Evolutionary conservation across 768 basidiomycete species (phyloP).

Genomic region (Coprinopsis cinerea): DNA sequence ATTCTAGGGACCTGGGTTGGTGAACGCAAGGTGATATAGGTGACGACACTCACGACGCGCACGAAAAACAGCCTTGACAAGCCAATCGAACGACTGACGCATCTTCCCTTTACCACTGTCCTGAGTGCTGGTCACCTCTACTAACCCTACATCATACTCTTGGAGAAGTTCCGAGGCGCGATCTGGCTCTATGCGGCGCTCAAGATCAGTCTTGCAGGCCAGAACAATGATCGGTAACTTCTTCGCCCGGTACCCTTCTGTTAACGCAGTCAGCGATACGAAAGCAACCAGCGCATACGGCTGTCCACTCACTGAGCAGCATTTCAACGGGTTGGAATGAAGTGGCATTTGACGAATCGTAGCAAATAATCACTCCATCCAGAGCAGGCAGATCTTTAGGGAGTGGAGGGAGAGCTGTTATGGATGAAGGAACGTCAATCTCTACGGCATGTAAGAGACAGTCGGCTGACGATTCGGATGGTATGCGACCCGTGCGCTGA

Average conservation of each 20-base stretch:
- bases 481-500: constrained; percentile 20
- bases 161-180: constrained; percentile 44
- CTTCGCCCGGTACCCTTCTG: constrained; percentile 54
- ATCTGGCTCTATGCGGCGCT: constrained; percentile 50
- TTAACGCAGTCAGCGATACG: constrained; percentile 8
- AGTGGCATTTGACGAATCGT: constrained; percentile 58
- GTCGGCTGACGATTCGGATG: constrained; percentile 23
- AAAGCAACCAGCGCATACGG: background rate
- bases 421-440: constrained; percentile 38
- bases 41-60: constrained; percentile 33
- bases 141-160: constrained; percentile 68
- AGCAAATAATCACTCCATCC: constrained; percentile 83
- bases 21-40: constrained; percentile 1
- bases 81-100: constrained; percentile 64
- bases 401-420: constrained; percentile 22
- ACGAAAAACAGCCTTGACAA: constrained; percentile 61
- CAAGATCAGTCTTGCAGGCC: constrained; percentile 82
- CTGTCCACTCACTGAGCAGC: constrained; percentile 57
- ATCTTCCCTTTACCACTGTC: constrained; percentile 67
- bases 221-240: constrained; percentile 68
- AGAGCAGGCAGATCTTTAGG: constrained; percentile 41
- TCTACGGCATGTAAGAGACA: constrained; percentile 49
- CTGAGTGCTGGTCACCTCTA: constrained; percentile 58
- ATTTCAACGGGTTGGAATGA: constrained; percentile 66
- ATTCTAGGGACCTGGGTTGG: background rate